Base-by-base conservation (phyloP, 768 basidiomycete genomes). In the Suillus tomentosus region DNA sequence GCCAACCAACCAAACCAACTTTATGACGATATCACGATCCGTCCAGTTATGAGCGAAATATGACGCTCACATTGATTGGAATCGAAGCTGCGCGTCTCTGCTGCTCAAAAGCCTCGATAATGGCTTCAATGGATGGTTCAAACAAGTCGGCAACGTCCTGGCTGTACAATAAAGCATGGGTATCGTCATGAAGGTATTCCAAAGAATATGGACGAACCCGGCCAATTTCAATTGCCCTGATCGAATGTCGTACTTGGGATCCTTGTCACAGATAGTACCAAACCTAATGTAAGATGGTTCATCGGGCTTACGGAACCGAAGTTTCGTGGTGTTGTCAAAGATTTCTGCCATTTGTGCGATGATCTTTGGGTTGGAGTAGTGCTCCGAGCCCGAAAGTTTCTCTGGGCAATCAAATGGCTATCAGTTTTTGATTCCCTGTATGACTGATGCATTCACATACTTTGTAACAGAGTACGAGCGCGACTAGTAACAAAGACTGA, bases 1-100 rank as follows among this genome's bases (percentile, higher is more conserved):
- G 2, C 84, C 84, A 1, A 85, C 83, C 2, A 87, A 77, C 47
- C 84, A 79, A n/a, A 80, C 76, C 17, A 76, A 62, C 77, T 77
- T 36, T 6, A 17, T 3, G 0, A 7, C 24, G 7, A 11, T 60
- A 11, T 15, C 6, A 61, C 11, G 2, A n/a, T 19, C 1, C 3
- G 7, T 13, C 48, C 15, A 15, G 42, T 31, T 43, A 43, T 27
- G 37, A 3, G 7, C 22, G 27, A 40, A 39, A 40, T 5, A 24
- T 34, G 17, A 64, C 40, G 68, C 72, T 62, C 68, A 74, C 80
- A 42, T 67, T 64, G 48, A 82, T 73, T 3, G 62, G 59, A 22
- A 68, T 62, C 19, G 24, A 42, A 1, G 71, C 69, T 13, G 66
- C 72, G 5, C 63, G 64, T 14, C 64, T 65, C 56, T 79, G 76